phyloP scores from a whole-genome alignment of 2,329 filamentous ascomycete genomes.

The Colletotrichum truncatum region DNA sequence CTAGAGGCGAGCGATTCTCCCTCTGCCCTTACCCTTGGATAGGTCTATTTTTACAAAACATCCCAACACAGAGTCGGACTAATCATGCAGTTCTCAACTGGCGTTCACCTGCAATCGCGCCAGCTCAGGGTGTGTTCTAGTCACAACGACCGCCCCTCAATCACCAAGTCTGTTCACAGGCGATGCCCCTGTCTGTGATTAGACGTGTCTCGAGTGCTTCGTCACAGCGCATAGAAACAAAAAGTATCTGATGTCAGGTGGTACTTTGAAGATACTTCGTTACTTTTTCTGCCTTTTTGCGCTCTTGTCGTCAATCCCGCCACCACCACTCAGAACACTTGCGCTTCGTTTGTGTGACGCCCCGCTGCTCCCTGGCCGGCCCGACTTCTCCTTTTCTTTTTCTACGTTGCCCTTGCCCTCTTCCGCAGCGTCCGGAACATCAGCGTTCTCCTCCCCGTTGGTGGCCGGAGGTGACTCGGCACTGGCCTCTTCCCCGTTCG shows the following conservation, averaged over 20 bases:
- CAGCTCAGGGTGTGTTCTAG: not conserved
- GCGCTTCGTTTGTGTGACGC: conserved; percentile 79
- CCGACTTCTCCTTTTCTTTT: conserved; percentile 42
- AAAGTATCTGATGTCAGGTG: conserved; percentile 28
- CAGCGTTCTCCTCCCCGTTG: conserved; percentile 3
- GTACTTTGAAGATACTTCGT: conserved; percentile 36
- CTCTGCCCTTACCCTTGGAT: not conserved
- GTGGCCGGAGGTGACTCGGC: conserved; percentile 1
- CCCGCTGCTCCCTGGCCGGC: conserved; percentile 49
- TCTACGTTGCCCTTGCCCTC: conserved; percentile 33
- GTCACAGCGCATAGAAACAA: conserved; percentile 29
- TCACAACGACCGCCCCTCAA: not conserved
- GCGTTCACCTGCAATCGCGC: not conserved
- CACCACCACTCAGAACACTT: conserved; percentile 73
- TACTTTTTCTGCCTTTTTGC: conserved; percentile 66
- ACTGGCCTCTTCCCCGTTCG: conserved; percentile 22
- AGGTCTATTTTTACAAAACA: not conserved
- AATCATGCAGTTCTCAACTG: not conserved
- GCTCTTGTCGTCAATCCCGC: conserved; percentile 68
- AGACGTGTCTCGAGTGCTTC: not conserved
- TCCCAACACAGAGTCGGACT: not conserved
- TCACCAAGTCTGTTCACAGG: not conserved
- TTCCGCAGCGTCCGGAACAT: conserved; percentile 11
- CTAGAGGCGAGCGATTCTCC: conserved; percentile 3
- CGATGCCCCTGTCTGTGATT: not conserved